Percentiles rank a stretch among this genome's conserved stretches.
Evolutionary conservation across 345 rosid species (phyloP).

Genomic region (Aurinia saxatilis): DNA sequence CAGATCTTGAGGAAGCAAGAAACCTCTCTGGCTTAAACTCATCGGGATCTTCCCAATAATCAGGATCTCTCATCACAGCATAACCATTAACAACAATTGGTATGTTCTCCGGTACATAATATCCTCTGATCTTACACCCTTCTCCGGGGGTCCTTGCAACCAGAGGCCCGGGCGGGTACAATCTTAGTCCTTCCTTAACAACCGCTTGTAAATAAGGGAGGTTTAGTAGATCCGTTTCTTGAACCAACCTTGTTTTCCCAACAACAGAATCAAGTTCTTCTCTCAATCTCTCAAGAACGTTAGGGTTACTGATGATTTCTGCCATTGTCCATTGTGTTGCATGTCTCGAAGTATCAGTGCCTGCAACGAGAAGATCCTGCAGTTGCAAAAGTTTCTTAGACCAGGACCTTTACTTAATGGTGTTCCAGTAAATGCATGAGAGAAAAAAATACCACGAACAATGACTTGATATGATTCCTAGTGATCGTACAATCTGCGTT

Average conservation of each 20-base stretch:
- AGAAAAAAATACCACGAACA: conserved; percentile 39
- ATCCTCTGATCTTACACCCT: conserved; percentile 33
- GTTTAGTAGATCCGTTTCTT: conserved; percentile 42
- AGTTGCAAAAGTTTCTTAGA: background rate
- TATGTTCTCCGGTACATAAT: conserved; percentile 41
- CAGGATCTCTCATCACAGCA: conserved; percentile 51
- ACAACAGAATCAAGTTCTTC: conserved; percentile 39
- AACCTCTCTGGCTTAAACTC: conserved; percentile 55
- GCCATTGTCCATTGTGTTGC: conserved; percentile 53
- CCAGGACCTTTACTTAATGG: no score
- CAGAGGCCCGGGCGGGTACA: conserved; percentile 46
- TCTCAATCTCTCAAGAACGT: conserved; percentile 37
- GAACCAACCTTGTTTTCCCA: conserved; percentile 37
- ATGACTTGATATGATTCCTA: conserved; percentile 51
- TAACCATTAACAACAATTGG: conserved; percentile 42
- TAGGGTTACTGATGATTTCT: conserved; percentile 50
- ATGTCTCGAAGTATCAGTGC: conserved; percentile 44
- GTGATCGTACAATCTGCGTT: conserved; percentile 41
- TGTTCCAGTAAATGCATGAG: background rate
- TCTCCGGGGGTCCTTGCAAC: conserved; percentile 36
- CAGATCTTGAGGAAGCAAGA: background rate
- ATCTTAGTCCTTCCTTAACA: conserved; percentile 51
- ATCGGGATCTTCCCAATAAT: conserved; percentile 44
- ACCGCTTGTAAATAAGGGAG: conserved; percentile 51
- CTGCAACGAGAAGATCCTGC: conserved; percentile 49